Evolutionary conservation across 148 eudicot genomes (phyloP).

Genomic region (Agrostemma githago): DNA sequence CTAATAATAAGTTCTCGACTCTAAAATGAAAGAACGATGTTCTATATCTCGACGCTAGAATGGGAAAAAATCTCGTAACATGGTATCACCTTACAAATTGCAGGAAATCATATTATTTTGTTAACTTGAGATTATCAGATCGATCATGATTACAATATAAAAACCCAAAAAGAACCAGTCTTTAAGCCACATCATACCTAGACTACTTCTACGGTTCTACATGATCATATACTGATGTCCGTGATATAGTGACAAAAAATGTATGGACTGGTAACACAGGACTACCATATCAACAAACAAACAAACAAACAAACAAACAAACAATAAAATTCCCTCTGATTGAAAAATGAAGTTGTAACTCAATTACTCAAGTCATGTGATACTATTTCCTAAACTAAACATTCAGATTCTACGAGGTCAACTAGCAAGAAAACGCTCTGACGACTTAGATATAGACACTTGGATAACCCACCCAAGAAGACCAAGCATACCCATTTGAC

Average conservation of each 20-base stretch:
- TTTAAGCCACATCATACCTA: too few species aligned
- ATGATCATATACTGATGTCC: background rate
- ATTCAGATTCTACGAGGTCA: background rate
- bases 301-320: background rate
- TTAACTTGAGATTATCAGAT: too few species aligned
- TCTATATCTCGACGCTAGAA: background rate
- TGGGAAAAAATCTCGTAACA: too few species aligned
- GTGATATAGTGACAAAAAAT: background rate
- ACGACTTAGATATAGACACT: background rate
- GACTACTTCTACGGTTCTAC: too few species aligned
- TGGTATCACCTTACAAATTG: too few species aligned
- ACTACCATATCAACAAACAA: background rate
- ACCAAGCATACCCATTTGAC: too few species aligned
- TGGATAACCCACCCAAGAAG: too few species aligned
- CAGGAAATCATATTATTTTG: too few species aligned
- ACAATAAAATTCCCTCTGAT: background rate
- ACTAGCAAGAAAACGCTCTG: background rate
- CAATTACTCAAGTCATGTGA: background rate
- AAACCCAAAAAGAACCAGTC: too few species aligned
- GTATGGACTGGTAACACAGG: background rate
- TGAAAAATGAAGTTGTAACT: background rate
- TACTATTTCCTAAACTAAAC: background rate
- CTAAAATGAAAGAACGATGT: background rate
- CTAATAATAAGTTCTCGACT: background rate
- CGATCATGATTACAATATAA: too few species aligned